phyloP scores from a whole-genome alignment of 179 eudicot genomes.

The Pouteria campechiana region DNA sequence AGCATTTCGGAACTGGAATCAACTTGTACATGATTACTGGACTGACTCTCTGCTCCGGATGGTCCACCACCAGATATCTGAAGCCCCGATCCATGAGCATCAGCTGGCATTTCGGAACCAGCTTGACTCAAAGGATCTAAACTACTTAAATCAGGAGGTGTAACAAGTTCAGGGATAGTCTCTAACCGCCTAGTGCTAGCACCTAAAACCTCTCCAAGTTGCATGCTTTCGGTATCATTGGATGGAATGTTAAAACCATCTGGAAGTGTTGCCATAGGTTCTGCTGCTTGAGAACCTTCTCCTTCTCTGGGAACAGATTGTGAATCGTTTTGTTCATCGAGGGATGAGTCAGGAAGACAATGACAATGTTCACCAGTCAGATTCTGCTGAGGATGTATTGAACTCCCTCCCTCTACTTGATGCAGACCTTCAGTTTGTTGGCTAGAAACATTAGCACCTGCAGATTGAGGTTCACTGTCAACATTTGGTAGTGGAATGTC shows the following conservation, averaged over 20 bases:
- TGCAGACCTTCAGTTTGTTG: conserved; percentile 27
- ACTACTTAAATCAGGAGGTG: conserved; percentile 11
- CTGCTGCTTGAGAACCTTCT: conserved; percentile 12
- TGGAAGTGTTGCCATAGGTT: conserved; percentile 17
- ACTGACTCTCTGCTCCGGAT: conserved; percentile 20
- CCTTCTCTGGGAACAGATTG: conserved; percentile 19
- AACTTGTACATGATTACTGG: conserved; percentile 16
- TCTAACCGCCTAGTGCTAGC: conserved; percentile 23
- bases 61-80: conserved; percentile 21
- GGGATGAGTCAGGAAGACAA: conserved; percentile 18
- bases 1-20: conserved; percentile 26
- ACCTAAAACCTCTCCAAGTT: conserved; percentile 39
- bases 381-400: conserved; percentile 19
- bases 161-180: conserved; percentile 12
- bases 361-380: conserved; percentile 16
- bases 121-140: conserved; percentile 10
- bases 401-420: conserved; percentile 23
- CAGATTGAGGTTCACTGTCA: conserved; percentile 25
- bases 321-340: conserved; percentile 15
- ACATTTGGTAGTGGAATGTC: conserved; percentile 16
- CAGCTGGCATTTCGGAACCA: conserved; percentile 13
- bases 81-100: conserved; percentile 19
- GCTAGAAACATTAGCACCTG: conserved; percentile 18
- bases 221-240: conserved; percentile 36
- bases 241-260: conserved; percentile 7